Base-by-base conservation (phyloP, 768 basidiomycete species). In the Lactifluus volemus region DNA sequence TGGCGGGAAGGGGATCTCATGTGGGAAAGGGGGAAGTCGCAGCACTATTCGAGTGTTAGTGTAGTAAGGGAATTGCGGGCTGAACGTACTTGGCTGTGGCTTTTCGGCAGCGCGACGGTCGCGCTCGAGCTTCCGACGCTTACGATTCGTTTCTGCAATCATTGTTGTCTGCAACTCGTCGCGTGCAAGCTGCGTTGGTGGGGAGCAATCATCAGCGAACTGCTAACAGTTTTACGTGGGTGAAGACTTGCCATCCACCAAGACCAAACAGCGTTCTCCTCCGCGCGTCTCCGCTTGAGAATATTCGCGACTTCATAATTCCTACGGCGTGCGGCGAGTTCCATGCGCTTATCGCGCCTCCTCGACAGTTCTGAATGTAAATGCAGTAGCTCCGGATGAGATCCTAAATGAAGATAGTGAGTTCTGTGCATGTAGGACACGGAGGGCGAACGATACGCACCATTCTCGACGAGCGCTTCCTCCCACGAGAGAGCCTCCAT, bases 401-500 rank as follows among this genome's bases (percentile, higher is more conserved):
- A 81, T 32, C 84, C 93, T 94, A 63, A 47, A 49, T 25, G 5
- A 59, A 52, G 55, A 60, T 25, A 61, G 48, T 32, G 34, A 56
- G 38, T 59, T 42, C 25, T 59, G 45, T 17, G 53, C 49, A 21
- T n/a, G 38, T 48, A 55, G 12, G 47, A 44, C 41, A 47, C 53
- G 60, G 58, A 39, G 48, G 5, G 17, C 7, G 53, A 36, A 52
- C 54, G 47, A 29, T 21, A 75, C 84, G 67, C 66, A 93, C 94
- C 89, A 47, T 86, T 81, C 32, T 81, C 77, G 25, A 98, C 79
- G 67, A 94, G 76, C 14, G 81, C 75, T 69, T 98, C 93, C 72
- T 98, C 96, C 83, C 86, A 88, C 38, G 89, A 87, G 8, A 96
- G 75, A 4, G 83, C 84, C 44, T 93, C 89, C 92, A 98, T 93